Evolutionary conservation across 257 asterid genomes (phyloP).

Genomic region (Solanum piurae): DNA sequence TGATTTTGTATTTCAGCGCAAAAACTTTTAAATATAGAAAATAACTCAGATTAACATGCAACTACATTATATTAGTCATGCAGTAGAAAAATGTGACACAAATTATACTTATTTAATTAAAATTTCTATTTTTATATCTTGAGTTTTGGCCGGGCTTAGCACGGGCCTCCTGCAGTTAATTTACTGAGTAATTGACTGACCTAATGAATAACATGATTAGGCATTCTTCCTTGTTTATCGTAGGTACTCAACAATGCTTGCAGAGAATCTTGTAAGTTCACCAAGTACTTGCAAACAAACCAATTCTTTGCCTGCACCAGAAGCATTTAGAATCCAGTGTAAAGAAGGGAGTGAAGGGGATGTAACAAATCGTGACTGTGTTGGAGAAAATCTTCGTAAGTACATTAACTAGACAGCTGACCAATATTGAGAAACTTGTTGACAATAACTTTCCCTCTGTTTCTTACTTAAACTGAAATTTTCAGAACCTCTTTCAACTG

Average conservation of each 20-base stretch:
- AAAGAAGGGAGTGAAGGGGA: slow-evolving; percentile 28
- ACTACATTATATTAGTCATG: not conserved
- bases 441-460: not conserved
- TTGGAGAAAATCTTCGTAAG: slow-evolving; percentile 48
- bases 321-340: slow-evolving; percentile 22
- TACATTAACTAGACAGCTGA: not conserved
- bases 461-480: slow-evolving; percentile 21
- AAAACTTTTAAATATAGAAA: not conserved
- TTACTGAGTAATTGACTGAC: not conserved
- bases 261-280: slow-evolving; percentile 82
- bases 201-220: not conserved
- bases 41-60: not conserved
- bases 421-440: not conserved
- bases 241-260: slow-evolving; percentile 98
- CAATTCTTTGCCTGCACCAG: slow-evolving; percentile 25
- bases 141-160: not conserved
- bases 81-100: not conserved
- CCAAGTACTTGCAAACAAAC: slow-evolving; percentile 35
- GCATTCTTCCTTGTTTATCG: slow-evolving; percentile 3
- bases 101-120: not conserved
- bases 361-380: slow-evolving; percentile 10
- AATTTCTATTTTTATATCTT: not conserved
- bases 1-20: not conserved
- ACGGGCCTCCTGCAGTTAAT: not conserved
- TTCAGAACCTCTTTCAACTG: slow-evolving; percentile 65